Percentiles rank a stretch among this genome's conserved stretches.
Evolutionary conservation across 331 rosid species (phyloP).

Genomic region (Arachis monticola): DNA sequence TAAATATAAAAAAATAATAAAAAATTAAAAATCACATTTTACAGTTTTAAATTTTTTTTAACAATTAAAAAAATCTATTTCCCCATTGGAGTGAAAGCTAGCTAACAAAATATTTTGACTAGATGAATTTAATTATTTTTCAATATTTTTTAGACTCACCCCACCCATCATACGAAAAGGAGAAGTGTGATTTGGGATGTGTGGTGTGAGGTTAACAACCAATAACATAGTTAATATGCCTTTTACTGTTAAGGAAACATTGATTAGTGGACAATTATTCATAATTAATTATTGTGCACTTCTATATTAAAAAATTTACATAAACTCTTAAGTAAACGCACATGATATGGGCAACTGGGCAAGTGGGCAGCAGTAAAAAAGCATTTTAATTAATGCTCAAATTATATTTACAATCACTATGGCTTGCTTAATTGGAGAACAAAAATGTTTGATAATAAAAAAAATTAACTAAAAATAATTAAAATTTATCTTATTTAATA

Average conservation of each 20-base stretch:
- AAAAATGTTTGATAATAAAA: too few species aligned
- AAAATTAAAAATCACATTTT: too few species aligned
- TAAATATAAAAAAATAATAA: too few species aligned
- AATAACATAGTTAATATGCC: slow-evolving; percentile 18
- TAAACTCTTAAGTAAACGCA: slow-evolving; percentile 27
- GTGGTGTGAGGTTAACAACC: slow-evolving; percentile 11
- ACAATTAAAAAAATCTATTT: too few species aligned
- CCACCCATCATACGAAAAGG: neutral
- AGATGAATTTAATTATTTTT: neutral
- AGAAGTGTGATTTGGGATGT: neutral
- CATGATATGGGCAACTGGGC: slow-evolving; percentile 10
- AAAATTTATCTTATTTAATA: too few species aligned
- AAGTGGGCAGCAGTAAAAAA: slow-evolving; percentile 28
- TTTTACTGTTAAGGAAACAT: slow-evolving; percentile 1
- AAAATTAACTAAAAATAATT: too few species aligned
- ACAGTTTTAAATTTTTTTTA: too few species aligned
- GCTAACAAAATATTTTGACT: slow-evolving; percentile 8
- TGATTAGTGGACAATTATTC: slow-evolving; percentile 22
- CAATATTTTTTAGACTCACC: neutral
- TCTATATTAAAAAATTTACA: slow-evolving; percentile 2
- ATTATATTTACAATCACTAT: slow-evolving; percentile 20
- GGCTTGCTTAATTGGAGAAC: neutral
- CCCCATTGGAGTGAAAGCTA: neutral
- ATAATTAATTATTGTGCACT: slow-evolving; percentile 20
- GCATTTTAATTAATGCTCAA: neutral